Conservation (phyloP, 495 filamentous ascomycete species). For the Aspergillus egyptiacus region DNA sequence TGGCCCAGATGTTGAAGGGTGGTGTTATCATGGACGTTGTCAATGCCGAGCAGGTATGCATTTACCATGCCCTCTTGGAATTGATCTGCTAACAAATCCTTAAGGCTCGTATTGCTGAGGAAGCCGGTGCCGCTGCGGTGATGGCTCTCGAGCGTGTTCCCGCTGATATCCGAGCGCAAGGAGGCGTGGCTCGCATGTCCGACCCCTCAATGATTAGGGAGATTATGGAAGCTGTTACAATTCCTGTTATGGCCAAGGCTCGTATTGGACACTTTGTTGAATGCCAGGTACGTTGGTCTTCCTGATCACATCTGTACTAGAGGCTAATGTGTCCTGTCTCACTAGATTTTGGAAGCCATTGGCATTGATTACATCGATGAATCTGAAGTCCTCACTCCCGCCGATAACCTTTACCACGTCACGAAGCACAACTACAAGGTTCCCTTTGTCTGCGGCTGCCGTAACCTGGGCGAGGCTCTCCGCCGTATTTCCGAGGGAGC, state of each 20-base stretch:
- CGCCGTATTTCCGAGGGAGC: conserved; percentile 89
- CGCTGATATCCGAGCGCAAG: conserved; percentile 87
- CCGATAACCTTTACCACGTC: conserved; percentile 86
- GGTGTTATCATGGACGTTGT: conserved; percentile 99
- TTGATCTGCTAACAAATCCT: neutral
- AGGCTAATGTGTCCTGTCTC: neutral
- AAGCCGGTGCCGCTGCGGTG: conserved; percentile 91
- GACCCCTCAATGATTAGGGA: conserved; percentile 93
- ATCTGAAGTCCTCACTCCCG: conserved; percentile 92
- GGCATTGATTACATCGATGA: conserved; percentile 98
- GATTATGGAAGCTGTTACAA: conserved; percentile 95
- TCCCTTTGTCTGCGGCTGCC: conserved; percentile 96
- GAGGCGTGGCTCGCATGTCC: conserved; percentile 95
- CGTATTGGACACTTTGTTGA: conserved; percentile 97
- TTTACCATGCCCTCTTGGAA: neutral
- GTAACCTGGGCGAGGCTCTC: conserved; percentile 91
- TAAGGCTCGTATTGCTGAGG: conserved; percentile 89
- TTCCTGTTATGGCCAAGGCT: conserved; percentile 98
- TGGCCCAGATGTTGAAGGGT: conserved; percentile 96
- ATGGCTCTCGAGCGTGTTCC: conserved; percentile 98
- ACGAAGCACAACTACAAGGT: conserved; percentile 76
- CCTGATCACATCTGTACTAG: too few species aligned
- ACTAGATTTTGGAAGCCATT: conserved; percentile 83
- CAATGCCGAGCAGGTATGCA: conserved; percentile 72
- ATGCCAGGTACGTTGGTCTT: conserved; percentile 60